A percentile compares a stretch with the other conserved stretches of the same genome.
Evolutionary conservation across 2,329 filamentous ascomycete genomes (phyloP).

Genomic region (Paecilomyces niveus): DNA sequence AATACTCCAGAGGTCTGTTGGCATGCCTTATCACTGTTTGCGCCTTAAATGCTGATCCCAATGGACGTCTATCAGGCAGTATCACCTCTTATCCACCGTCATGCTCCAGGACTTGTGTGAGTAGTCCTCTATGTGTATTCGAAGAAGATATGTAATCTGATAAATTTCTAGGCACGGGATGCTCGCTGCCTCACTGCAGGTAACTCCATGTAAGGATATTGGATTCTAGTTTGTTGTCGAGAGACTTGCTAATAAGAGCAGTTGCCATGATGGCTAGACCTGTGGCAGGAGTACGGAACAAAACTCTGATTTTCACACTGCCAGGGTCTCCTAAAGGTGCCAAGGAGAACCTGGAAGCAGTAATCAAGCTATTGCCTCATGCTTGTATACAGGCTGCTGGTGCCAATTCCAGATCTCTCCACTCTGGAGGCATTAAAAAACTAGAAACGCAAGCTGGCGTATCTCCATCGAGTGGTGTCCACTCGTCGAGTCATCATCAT

Average conservation of each 20-base stretch:
- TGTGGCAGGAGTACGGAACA: conserved; percentile 77
- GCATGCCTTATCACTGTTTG: conserved; percentile 2
- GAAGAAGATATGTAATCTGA: conserved; percentile 12
- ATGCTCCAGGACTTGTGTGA: conserved; percentile 78
- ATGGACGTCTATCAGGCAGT: conserved; percentile 54
- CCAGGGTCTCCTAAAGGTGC: conserved; percentile 95
- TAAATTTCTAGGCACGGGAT: conserved; percentile 65
- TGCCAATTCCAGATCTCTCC: conserved; percentile 69
- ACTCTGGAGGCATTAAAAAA: conserved; percentile 73
- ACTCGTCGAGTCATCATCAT: conserved; percentile 9
- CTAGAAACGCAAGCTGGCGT: conserved; percentile 78
- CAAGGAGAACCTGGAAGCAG: conserved; percentile 81
- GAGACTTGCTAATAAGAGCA: conserved; percentile 33
- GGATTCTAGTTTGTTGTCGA: background rate
- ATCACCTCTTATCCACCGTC: conserved; percentile 68
- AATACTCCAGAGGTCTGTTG: conserved; percentile 72
- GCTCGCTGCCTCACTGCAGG: conserved; percentile 72
- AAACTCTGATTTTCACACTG: conserved; percentile 76
- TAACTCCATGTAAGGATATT: conserved; percentile 73
- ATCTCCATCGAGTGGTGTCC: conserved; percentile 11
- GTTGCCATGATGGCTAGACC: conserved; percentile 96
- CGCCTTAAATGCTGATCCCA: conserved; percentile 10
- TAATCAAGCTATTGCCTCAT: conserved; percentile 86
- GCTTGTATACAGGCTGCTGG: conserved; percentile 88
- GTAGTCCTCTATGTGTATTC: conserved; percentile 17